Conservation (phyloP, 345 rosid genomes). For the Noccaea caerulescens region DNA sequence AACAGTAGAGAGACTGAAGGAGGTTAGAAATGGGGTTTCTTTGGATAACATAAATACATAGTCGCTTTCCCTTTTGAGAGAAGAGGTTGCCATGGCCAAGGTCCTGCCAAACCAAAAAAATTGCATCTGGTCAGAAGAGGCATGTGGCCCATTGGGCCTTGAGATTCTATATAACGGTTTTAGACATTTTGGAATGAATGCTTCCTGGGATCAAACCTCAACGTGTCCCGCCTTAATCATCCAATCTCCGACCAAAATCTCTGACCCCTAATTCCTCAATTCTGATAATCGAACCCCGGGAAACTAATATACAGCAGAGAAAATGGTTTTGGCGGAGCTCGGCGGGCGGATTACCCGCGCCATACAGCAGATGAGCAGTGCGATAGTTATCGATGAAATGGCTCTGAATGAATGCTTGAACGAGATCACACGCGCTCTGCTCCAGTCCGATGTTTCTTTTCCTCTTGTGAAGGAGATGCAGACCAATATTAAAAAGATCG, state of each 20-base stretch:
- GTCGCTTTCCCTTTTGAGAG: not conserved
- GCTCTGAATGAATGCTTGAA: conserved; percentile 85
- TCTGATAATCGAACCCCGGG: conserved; percentile 1
- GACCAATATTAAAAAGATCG: conserved; percentile 80
- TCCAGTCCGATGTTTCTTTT: conserved; percentile 91
- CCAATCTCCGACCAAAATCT: conserved; percentile 18
- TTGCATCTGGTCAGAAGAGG: too few species aligned
- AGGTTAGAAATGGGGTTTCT: not conserved
- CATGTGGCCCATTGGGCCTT: too few species aligned
- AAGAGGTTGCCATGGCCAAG: too few species aligned
- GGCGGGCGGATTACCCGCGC: conserved; percentile 97
- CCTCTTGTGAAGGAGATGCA: conserved; percentile 91
- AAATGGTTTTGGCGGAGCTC: conserved; percentile 84
- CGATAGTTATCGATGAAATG: conserved; percentile 84
- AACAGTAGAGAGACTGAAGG: not conserved
- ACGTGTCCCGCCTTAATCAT: conserved; percentile 11
- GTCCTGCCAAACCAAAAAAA: too few species aligned
- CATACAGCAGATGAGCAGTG: conserved; percentile 96
- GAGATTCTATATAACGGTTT: not conserved
- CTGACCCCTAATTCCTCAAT: conserved; percentile 18
- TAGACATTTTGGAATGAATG: not conserved
- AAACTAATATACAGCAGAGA: conserved; percentile 39
- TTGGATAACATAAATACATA: not conserved
- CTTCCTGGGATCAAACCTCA: conserved; percentile 12
- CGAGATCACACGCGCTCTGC: conserved; percentile 90